A percentile compares a stretch with the other conserved stretches of the same genome.
Conservation (phyloP, 306 rosid species). For the Cicer pinnatifidum region DNA sequence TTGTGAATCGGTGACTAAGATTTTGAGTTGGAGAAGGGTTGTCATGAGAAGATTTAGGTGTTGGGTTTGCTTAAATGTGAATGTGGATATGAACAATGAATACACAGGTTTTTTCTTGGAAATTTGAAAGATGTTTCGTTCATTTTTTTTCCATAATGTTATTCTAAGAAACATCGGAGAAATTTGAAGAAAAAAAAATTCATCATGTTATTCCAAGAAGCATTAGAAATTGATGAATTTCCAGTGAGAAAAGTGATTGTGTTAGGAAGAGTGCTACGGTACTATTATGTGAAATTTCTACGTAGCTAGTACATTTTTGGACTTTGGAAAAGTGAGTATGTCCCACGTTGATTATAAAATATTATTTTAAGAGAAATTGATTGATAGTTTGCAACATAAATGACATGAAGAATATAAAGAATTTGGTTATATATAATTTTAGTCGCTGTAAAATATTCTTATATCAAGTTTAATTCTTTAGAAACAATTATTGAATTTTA, state of each 20-base stretch:
- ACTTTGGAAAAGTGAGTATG: background rate
- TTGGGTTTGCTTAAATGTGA: background rate
- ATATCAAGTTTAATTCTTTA: too few relatives aligned
- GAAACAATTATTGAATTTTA: too few relatives aligned
- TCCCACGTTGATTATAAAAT: too few relatives aligned
- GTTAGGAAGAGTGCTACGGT: too few relatives aligned
- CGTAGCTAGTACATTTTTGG: background rate
- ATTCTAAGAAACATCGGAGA: background rate
- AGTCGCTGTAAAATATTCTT: too few relatives aligned
- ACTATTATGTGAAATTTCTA: background rate
- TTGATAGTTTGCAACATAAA: too few relatives aligned
- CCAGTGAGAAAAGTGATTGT: background rate
- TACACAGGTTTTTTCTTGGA: constrained; percentile 10
- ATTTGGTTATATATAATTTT: too few relatives aligned
- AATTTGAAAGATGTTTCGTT: constrained; percentile 5
- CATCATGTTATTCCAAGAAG: background rate
- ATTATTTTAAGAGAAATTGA: too few relatives aligned
- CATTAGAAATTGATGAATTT: background rate
- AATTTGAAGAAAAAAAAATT: background rate
- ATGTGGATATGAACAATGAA: background rate
- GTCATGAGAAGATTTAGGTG: background rate
- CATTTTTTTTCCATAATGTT: background rate
- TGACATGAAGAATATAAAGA: too few relatives aligned
- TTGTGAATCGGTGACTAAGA: background rate
- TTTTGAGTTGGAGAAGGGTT: constrained; percentile 7